These are phyloP conservation scores for Leccinum uliginosum DNA, from an alignment of 768 basidiomycete species.

Conservation along the genomic window DNA sequence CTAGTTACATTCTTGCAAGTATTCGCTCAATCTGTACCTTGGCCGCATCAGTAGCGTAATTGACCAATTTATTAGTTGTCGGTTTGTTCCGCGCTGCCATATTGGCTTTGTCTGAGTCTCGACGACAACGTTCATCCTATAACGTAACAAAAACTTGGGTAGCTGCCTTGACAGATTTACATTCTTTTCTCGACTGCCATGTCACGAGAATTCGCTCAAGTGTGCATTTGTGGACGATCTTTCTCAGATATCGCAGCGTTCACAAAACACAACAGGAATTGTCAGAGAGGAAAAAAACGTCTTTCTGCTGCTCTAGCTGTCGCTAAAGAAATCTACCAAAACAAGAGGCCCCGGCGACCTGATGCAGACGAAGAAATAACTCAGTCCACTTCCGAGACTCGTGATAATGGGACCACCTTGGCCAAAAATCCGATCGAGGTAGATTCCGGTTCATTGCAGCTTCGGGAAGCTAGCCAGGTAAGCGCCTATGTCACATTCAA, in stretches of 20 bases:
- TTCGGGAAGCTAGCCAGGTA: background rate
- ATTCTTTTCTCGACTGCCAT: background rate
- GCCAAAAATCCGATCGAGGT: background rate
- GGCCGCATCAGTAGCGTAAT: no score
- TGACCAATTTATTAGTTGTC: no score
- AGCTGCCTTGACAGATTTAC: background rate
- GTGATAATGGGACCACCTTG: no score
- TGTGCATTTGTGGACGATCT: background rate
- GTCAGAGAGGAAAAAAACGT: background rate
- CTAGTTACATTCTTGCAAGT: no score
- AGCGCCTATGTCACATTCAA: background rate
- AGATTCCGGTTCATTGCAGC: background rate
- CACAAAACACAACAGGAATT: background rate
- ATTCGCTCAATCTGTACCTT: no score
- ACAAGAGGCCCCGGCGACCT: background rate
- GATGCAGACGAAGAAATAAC: background rate
- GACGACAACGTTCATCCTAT: background rate
- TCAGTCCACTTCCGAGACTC: no score
- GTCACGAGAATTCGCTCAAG: background rate
- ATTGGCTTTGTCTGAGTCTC: no score
- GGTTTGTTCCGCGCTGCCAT: no score
- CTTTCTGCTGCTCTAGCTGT: background rate
- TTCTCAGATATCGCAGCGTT: background rate
- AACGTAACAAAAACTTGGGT: background rate
- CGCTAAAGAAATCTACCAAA: background rate